Conservation (phyloP, 257 asterid genomes). For the Przewalskia tangutica region DNA sequence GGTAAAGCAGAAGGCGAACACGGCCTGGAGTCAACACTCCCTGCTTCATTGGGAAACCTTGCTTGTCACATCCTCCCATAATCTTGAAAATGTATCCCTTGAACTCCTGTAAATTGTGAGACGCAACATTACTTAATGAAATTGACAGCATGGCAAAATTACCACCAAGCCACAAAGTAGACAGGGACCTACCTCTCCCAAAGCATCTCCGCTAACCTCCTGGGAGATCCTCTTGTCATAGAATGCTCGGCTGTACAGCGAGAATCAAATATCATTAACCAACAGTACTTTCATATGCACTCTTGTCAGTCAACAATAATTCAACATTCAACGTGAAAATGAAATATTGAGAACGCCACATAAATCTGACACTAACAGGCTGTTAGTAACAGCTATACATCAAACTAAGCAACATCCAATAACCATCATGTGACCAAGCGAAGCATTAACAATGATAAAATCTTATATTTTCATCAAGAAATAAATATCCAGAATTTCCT, state of each 20-base stretch:
- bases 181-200: neutral
- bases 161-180: neutral
- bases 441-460: neutral
- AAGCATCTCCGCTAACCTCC: constrained; percentile 5
- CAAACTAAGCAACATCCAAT: neutral
- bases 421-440: neutral
- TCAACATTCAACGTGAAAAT: neutral
- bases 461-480: neutral
- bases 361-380: neutral
- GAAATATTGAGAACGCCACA: too few relatives aligned
- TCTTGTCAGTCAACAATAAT: neutral
- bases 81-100: constrained; percentile 4
- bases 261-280: neutral
- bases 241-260: neutral
- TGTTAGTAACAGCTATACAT: neutral
- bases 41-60: constrained; percentile 10
- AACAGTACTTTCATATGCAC: neutral
- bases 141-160: neutral
- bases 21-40: constrained; percentile 7
- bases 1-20: neutral
- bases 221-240: constrained; percentile 6
- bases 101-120: neutral
- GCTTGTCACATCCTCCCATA: constrained; percentile 9
- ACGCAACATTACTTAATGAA: neutral
- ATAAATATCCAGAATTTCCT: neutral